These are phyloP conservation scores for Lecanicillium sp. DNA, from an alignment of 2,329 filamentous ascomycete genomes.

Conservation along the genomic window DNA sequence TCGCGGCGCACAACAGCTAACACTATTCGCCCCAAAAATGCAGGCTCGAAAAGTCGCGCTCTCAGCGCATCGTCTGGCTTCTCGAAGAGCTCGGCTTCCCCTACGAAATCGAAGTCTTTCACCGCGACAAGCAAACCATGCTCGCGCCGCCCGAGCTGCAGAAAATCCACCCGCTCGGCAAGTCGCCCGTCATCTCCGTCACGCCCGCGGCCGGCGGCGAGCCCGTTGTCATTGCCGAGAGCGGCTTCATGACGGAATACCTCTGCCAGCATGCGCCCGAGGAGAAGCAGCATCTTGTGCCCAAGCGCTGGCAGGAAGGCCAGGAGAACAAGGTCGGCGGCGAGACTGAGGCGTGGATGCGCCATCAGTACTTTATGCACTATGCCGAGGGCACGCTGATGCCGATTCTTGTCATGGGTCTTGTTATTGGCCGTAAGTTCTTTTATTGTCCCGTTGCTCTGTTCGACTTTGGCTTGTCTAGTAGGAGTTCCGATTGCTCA, in stretches of 20 bases:
- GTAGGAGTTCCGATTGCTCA: too few relatives aligned
- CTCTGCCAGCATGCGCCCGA: constrained; percentile 54
- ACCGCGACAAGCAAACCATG: constrained; percentile 51
- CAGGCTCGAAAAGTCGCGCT: constrained; percentile 77
- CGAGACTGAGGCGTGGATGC: constrained; percentile 52
- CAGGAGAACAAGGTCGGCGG: constrained; percentile 48
- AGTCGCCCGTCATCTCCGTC: constrained; percentile 72
- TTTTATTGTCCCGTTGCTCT: too few relatives aligned
- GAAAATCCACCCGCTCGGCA: constrained; percentile 75
- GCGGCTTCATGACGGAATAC: constrained; percentile 73
- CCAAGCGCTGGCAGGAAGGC: constrained; percentile 44
- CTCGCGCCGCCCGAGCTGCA: constrained; percentile 71
- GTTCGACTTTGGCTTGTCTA: too few relatives aligned
- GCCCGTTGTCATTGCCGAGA: constrained; percentile 66
- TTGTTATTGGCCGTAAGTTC: constrained; percentile 47
- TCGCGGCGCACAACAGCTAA: too few relatives aligned
- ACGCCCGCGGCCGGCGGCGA: constrained; percentile 26
- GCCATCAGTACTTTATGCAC: constrained; percentile 65
- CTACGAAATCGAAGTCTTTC: constrained; percentile 75
- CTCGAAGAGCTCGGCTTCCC: constrained; percentile 72
- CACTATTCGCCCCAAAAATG: too few relatives aligned
- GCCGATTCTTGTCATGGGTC: constrained; percentile 54
- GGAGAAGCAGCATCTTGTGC: constrained; percentile 37
- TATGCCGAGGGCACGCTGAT: constrained; percentile 82
- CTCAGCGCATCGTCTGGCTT: constrained; percentile 78